phyloP scores from a whole-genome alignment of 106 monocot species.

The Dactylorhiza incarnata region DNA sequence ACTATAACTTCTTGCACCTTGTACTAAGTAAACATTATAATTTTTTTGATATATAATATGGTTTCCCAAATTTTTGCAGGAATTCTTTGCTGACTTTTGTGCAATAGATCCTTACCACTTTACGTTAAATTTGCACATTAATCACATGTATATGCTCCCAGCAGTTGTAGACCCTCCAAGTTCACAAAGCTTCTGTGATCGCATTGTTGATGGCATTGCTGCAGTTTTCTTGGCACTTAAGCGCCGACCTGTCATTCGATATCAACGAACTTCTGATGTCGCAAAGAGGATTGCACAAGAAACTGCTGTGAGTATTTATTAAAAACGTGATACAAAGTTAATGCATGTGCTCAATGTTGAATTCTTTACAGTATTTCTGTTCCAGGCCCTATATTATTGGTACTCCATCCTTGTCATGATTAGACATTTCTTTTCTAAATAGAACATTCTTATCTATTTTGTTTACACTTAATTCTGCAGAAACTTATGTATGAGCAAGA shows the following conservation, averaged over 20 bases:
- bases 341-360: not conserved
- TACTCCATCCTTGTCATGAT: not conserved
- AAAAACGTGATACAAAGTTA: not conserved
- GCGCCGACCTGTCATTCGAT: slow-evolving; percentile 94
- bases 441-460: not conserved
- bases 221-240: slow-evolving; percentile 87
- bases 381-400: not conserved
- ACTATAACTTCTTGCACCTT: not conserved
- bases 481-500: slow-evolving; percentile 99
- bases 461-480: slow-evolving; percentile 38
- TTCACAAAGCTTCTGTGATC: slow-evolving; percentile 88
- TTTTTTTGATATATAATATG: slow-evolving; percentile 3
- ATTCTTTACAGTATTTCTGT: not conserved
- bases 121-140: slow-evolving; percentile 67
- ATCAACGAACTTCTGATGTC: slow-evolving; percentile 91
- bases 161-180: slow-evolving; percentile 76
- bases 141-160: slow-evolving; percentile 96
- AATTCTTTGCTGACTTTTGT: slow-evolving; percentile 97
- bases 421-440: not conserved
- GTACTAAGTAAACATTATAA: not conserved
- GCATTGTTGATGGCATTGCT: slow-evolving; percentile 89
- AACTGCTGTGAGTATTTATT: slow-evolving; percentile 59
- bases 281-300: slow-evolving; percentile 94
- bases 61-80: slow-evolving; percentile 46
- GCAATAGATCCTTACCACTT: slow-evolving; percentile 94